Evolutionary conservation across 805 yeast species (phyloP).

Genomic region (Yamadazyma kitorensis): DNA sequence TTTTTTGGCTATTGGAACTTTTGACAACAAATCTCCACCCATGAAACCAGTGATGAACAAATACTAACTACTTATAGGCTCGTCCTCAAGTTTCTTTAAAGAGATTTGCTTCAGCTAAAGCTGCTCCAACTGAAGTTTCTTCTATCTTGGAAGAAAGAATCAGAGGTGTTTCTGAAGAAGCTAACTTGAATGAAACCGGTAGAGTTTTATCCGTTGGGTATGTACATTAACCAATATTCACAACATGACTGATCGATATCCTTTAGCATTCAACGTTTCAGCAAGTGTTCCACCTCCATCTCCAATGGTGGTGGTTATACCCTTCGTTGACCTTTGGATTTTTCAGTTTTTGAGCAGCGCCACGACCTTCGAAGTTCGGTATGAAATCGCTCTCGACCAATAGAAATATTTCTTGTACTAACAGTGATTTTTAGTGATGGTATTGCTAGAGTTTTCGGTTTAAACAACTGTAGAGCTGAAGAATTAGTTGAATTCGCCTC

Average conservation of each 20-base stretch:
- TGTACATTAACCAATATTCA: constrained; percentile 35
- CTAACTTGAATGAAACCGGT: constrained; percentile 98
- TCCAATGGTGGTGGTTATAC: too few species aligned
- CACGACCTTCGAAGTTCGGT: constrained; percentile 1
- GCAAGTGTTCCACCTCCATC: too few species aligned
- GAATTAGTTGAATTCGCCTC: constrained; percentile 99
- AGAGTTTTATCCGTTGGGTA: constrained; percentile 97
- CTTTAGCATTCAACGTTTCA: too few species aligned
- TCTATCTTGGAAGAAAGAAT: constrained; percentile 98
- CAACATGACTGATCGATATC: too few species aligned
- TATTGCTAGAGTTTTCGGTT: constrained; percentile 99
- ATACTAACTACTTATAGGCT: constrained; percentile 43
- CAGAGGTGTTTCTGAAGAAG: constrained; percentile 98
- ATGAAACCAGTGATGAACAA: too few species aligned
- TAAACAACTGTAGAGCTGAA: constrained; percentile 99
- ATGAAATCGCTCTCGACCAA: constrained; percentile 15
- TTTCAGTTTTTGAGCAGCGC: too few species aligned
- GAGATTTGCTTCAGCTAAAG: constrained; percentile 93
- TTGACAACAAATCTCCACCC: too few species aligned
- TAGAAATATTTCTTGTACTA: constrained; percentile 38
- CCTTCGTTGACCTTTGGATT: not conserved
- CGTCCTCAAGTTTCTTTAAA: constrained; percentile 69
- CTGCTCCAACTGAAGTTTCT: constrained; percentile 99
- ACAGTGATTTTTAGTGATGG: constrained; percentile 74
- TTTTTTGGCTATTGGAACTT: too few species aligned